Evolutionary conservation across 2,329 filamentous ascomycete species (phyloP).

Genomic region (Neocatenulostroma microsporum): DNA sequence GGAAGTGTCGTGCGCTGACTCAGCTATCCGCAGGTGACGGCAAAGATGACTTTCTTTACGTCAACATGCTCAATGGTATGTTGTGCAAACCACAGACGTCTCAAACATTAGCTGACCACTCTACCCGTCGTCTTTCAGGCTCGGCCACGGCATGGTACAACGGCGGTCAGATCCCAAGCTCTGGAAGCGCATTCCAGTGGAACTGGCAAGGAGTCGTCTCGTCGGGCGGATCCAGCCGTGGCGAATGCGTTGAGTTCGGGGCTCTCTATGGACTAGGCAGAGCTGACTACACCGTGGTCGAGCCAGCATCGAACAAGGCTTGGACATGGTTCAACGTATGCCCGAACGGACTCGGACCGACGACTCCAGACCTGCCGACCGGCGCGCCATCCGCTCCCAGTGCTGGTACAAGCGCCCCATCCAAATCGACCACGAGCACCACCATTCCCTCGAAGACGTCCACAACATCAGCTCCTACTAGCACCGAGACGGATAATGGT

Average conservation of each 20-base stretch:
- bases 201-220: slow-evolving; percentile 2
- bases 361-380: slow-evolving; percentile 1
- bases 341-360: neutral
- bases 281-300: slow-evolving; percentile 6
- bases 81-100: no score
- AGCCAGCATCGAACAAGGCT: slow-evolving; percentile 2
- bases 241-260: slow-evolving; percentile 6
- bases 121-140: no score
- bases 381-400: slow-evolving; percentile 1
- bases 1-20: no score
- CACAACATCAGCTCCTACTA: no score
- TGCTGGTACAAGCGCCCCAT: neutral
- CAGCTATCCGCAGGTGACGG: no score
- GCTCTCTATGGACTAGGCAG: slow-evolving; percentile 3
- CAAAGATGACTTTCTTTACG: slow-evolving; percentile 9
- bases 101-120: no score
- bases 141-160: slow-evolving; percentile 8
- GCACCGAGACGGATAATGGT: no score
- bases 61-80: slow-evolving; percentile 12
- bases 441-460: no score
- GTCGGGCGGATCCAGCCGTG: slow-evolving; percentile 4
- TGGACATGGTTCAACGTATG: slow-evolving; percentile 4
- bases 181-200: slow-evolving; percentile 6
- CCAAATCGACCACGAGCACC: no score
- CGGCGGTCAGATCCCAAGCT: slow-evolving; percentile 3